Base-by-base conservation (phyloP, 2,329 filamentous ascomycete genomes). In the Aspergillus cejpii region DNA sequence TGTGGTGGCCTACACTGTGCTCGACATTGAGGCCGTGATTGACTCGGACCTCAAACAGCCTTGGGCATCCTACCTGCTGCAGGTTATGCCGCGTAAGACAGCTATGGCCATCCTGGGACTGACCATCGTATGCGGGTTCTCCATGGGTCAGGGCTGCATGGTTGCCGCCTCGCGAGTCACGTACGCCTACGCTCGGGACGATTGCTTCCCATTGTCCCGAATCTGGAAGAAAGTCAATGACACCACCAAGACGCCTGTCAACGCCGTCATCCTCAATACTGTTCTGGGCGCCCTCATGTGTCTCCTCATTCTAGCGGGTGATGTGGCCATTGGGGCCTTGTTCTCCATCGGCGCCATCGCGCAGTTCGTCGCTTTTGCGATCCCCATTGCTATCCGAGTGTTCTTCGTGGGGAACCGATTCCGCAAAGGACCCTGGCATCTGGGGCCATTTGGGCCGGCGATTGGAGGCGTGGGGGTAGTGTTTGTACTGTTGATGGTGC, bases 71-170 rank as follows among this genome's bases (percentile, higher is more conserved):
- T 85, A 85, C 53, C 71, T 85, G 12, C 72, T 83, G 40, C 82
- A 86, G 59, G 74, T 83, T 37, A 69, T 87, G 47, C 76, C 79
- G 1, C 70, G 77, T 44, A 78, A 77, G 42, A 72, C 75, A 1
- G 80, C 80, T 3, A 69, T 85, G 20, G 78, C 79, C 1, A 77
- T 85, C 40, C 75, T 86, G 10, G 67, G 75, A 0, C 64, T 86
- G 33, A 86, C 82, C 1, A 84, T 86, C 51, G 70, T 86, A 31
- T 83, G 81, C 46, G 78, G 80, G 2, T 86, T 85, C 58, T 79
- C 76, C 31, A 85, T 86, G 79, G 83, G 83, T 5, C 82, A 86
- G 61, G 83, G 81, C 1, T 84, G 81, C 60, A 85, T 85, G 79
- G 77, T 87, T 28, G 75, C 76, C 6, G 76, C 76, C 7, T 83